Conservation (phyloP, 768 basidiomycete genomes). For the Mycena latifolia region DNA sequence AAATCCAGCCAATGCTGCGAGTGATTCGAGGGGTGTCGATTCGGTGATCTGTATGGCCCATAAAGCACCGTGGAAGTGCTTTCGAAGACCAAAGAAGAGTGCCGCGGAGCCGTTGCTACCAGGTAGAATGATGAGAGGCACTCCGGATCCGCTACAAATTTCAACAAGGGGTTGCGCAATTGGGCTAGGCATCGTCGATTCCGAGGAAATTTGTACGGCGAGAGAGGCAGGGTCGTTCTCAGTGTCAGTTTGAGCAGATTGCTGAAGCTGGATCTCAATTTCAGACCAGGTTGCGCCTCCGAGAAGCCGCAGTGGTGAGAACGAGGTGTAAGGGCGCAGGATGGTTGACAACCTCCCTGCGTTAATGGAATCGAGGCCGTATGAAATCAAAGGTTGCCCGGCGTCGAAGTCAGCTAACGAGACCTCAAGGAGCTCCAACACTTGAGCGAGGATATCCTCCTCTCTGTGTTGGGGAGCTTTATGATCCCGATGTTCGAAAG, state of each 20-base stretch:
- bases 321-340: constrained; percentile 10
- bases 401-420: constrained; percentile 1
- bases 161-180: constrained; percentile 11
- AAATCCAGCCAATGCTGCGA: constrained; percentile 14
- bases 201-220: no score
- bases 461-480: no score
- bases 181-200: no score
- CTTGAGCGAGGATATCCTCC: background rate
- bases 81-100: constrained; percentile 9
- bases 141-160: constrained; percentile 9
- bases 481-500: background rate
- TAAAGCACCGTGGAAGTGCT: background rate
- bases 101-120: constrained; percentile 13
- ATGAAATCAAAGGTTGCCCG: background rate
- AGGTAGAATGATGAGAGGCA: constrained; percentile 27
- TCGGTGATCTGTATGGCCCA: constrained; percentile 32
- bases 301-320: constrained; percentile 16
- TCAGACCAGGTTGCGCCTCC: constrained; percentile 14
- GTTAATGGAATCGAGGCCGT: constrained; percentile 21
- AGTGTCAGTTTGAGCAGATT: background rate
- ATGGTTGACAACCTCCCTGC: constrained; percentile 1
- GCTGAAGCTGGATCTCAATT: background rate
- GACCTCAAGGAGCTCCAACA: constrained; percentile 17
- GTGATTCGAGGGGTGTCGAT: constrained; percentile 6
- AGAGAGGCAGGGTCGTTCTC: background rate